phyloP scores from a whole-genome alignment of 106 monocot genomes.

The Acorus gramineus region DNA sequence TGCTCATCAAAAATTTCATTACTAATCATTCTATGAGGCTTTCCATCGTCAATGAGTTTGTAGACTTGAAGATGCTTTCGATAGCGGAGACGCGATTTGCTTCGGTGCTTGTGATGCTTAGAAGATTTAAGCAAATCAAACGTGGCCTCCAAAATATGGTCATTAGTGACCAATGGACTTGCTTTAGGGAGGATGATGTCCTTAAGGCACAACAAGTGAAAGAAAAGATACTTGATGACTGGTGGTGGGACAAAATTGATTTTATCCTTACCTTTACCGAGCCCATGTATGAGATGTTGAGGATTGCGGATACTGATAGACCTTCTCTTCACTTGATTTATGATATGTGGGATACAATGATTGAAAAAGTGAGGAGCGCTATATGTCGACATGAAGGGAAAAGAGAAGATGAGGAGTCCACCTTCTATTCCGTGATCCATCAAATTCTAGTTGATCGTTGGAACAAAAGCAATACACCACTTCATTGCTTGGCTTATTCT shows the following conservation, averaged over 20 bases:
- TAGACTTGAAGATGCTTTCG: neutral
- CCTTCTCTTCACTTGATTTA: neutral
- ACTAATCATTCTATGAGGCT: neutral
- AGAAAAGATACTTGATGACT: neutral
- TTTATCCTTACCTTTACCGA: neutral
- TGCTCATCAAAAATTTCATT: neutral
- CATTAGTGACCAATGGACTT: neutral
- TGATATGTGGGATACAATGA: conserved; percentile 4
- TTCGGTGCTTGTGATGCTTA: neutral
- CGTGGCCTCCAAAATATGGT: neutral
- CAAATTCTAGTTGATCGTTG: neutral
- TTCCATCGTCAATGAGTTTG: neutral
- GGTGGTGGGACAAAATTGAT: conserved; percentile 1
- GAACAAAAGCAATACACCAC: conserved; percentile 5
- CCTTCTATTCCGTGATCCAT: too few relatives aligned
- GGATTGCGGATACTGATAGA: neutral
- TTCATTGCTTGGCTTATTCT: conserved; percentile 2
- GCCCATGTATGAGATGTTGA: conserved; percentile 3
- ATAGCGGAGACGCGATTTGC: neutral
- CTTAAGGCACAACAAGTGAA: neutral
- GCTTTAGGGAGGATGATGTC: too few relatives aligned
- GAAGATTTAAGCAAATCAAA: neutral
- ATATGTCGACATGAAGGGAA: neutral
- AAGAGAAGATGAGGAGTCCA: too few relatives aligned
- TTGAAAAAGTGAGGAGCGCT: neutral